These are phyloP conservation scores for Cynanchum wilfordii DNA, from an alignment of 257 asterid genomes.

Conservation along the genomic window DNA sequence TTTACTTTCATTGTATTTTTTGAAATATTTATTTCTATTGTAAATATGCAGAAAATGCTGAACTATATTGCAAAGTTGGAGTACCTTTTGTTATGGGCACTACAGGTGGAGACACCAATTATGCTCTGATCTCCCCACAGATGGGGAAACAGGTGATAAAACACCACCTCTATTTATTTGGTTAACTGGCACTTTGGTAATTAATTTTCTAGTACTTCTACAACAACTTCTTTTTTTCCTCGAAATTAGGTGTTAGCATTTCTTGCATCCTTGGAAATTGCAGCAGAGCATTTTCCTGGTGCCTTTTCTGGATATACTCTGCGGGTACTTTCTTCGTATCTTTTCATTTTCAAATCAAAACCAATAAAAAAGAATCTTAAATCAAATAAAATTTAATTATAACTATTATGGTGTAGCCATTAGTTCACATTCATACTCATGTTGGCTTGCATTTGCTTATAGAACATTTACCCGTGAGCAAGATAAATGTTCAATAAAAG, in stretches of 20 bases:
- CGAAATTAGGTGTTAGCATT: conserved; percentile 78
- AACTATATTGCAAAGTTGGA: conserved; percentile 77
- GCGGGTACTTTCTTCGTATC: conserved; percentile 40
- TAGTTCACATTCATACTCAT: not conserved
- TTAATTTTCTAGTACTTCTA: not conserved
- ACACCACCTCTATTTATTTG: not conserved
- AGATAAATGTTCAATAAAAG: not conserved
- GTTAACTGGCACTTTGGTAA: conserved; percentile 1
- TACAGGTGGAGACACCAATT: conserved; percentile 93
- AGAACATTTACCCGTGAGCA: not conserved
- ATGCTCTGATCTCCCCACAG: conserved; percentile 99
- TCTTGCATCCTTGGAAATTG: conserved; percentile 90
- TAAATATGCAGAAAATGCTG: conserved; percentile 65
- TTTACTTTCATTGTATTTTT: not conserved
- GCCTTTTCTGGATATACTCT: conserved; percentile 89
- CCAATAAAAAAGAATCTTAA: not conserved
- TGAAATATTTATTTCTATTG: not conserved
- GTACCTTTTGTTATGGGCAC: conserved; percentile 98
- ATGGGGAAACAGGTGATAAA: conserved; percentile 95
- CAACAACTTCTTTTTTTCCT: conserved; percentile 8
- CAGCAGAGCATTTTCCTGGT: conserved; percentile 92
- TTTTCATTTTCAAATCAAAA: not conserved
- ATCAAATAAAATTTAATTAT: not conserved
- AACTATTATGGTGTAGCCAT: too few relatives aligned
- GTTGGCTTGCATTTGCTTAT: not conserved